Conservation (phyloP, 2,329 filamentous ascomycete species). For the Diaporthe destruens region DNA sequence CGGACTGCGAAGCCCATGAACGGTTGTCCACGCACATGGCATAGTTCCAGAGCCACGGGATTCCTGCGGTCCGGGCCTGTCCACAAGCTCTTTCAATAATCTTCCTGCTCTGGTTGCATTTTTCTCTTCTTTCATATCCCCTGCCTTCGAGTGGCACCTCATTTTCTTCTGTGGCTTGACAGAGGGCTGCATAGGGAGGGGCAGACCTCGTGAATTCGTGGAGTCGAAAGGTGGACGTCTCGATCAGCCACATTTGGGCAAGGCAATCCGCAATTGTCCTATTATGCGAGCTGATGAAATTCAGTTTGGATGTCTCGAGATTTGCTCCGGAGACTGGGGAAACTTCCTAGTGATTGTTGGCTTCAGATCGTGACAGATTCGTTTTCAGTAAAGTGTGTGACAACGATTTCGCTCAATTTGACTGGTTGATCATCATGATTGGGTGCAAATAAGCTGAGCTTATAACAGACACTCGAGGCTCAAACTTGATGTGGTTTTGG, state of each 20-base stretch:
- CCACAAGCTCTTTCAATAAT: neutral
- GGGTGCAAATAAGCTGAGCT: no score
- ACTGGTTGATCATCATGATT: neutral
- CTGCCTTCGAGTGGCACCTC: neutral
- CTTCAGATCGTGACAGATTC: neutral
- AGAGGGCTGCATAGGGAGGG: conserved; percentile 17
- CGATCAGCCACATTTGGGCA: conserved; percentile 5
- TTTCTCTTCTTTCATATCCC: neutral
- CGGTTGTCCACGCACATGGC: conserved; percentile 16
- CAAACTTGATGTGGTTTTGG: no score
- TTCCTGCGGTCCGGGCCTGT: neutral
- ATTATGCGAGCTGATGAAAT: no score
- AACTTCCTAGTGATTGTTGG: neutral
- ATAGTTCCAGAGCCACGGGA: conserved; percentile 27
- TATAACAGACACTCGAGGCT: no score
- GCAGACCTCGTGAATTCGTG: neutral
- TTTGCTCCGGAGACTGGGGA: no score
- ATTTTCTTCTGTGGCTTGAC: neutral
- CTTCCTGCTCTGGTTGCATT: rapidly evolving
- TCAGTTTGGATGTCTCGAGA: no score
- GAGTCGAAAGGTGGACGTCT: neutral
- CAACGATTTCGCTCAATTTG: neutral
- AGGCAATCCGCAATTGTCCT: no score
- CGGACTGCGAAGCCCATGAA: conserved; percentile 20
- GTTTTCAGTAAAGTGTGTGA: neutral